Evolutionary conservation across 352 stramenopile species (phyloP).

Genomic region (Blastocystis sp.): DNA sequence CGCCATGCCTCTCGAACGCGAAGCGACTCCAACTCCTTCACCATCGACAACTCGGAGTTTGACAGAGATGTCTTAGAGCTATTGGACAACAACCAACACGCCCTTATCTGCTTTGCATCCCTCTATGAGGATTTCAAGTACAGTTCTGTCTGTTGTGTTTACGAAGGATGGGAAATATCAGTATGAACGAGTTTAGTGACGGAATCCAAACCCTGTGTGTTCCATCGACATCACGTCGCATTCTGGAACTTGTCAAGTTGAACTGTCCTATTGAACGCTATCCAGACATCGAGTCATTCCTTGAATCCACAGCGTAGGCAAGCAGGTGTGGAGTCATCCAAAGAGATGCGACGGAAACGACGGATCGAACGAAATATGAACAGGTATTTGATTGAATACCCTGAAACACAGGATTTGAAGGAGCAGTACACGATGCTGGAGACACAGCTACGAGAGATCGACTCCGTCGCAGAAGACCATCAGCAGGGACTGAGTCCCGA

Average conservation of each 20-base stretch:
- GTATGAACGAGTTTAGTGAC: background rate
- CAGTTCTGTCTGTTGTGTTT: background rate
- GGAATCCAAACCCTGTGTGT: background rate
- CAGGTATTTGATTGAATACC: background rate
- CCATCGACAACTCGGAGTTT: background rate
- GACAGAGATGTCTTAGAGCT: background rate
- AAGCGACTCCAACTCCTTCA: conserved; percentile 15
- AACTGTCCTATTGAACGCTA: conserved; percentile 23
- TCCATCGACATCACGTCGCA: background rate
- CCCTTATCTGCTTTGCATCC: background rate
- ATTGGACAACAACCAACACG: background rate
- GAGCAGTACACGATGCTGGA: background rate
- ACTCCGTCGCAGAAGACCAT: background rate
- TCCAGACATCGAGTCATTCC: conserved; percentile 12
- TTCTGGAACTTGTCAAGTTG: conserved; percentile 5
- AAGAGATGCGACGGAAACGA: background rate
- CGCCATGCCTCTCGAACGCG: background rate
- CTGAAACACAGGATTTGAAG: background rate
- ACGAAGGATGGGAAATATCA: background rate
- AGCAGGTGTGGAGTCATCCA: background rate
- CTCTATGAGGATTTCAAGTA: conserved; percentile 18
- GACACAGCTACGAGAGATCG: background rate
- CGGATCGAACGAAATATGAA: background rate
- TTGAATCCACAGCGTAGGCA: background rate
- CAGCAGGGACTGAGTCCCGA: background rate